Evolutionary conservation across 129 eudicot species (phyloP), one percentile per base, ranked within the genome.

Genomic region (Ambrosia artemisiifolia): DNA sequence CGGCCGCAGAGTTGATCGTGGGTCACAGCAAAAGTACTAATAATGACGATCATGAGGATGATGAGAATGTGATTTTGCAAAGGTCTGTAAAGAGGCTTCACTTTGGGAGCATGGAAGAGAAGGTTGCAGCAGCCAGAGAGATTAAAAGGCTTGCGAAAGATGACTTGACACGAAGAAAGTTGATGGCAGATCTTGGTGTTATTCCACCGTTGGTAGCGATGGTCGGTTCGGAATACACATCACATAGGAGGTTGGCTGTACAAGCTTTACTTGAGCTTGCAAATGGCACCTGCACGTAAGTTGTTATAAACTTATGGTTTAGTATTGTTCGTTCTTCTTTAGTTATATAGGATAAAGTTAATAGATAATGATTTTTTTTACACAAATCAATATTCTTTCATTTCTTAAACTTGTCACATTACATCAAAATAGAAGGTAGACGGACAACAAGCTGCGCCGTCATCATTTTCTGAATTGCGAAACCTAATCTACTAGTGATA

Each of bases 121-220:
- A 74, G 75, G 92, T 82, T 36, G 63, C 28, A 54, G 95, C 95
- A 7, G 88, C 87, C 20, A 34, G 5, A 38, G 92, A 80, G 72
- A 87, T 93, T 3, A 82, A 68, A 74, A 68, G 77, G 59, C 80
- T 93, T 55, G 96, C 92, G 17, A 70, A 36, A 17, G 83, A 80
- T 11, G 88, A 82, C 20, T 69, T 83, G 74, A 68, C 70, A 78
- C 76, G 82, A 72, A 77, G 90, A 78, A 85, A 78, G 75, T 54
- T 71, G 70, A 78, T 93, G 92, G 98, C 88, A 51, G 92, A 84
- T 84, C 95, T 89, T 14, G 96, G 98, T 2, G 98, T 93, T 72
- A 83, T 93, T 47, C 92, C 84, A 66, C 95, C 98, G 38, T 68
- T 93, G 73, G 96, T 93, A 61, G 85, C 71, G 38, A 93, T 93